Evolutionary conservation across 352 stramenopile species (phyloP).

Genomic region (Detonula confervacea): DNA sequence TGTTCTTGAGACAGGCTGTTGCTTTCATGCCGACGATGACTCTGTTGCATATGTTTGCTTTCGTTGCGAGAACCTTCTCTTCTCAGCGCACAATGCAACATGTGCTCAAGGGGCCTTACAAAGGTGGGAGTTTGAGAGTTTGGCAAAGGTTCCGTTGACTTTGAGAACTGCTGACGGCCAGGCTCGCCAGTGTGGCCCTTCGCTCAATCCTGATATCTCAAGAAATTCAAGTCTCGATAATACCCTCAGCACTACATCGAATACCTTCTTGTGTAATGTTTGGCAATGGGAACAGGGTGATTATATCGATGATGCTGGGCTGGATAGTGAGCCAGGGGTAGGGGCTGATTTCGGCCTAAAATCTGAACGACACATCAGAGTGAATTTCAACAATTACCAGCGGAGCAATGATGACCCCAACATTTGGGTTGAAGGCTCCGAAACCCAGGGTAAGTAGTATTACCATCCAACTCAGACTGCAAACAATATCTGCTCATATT

Average conservation of each 20-base stretch:
- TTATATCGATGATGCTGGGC: slow-evolving; percentile 86
- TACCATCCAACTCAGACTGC: no score
- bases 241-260: slow-evolving; percentile 55
- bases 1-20: slow-evolving; percentile 81
- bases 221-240: slow-evolving; percentile 3
- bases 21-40: slow-evolving; percentile 48
- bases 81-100: slow-evolving; percentile 38
- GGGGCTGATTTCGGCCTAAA: slow-evolving; percentile 76
- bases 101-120: slow-evolving; percentile 33
- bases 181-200: slow-evolving; percentile 64
- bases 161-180: slow-evolving; percentile 36
- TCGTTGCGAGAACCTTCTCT: slow-evolving; percentile 44
- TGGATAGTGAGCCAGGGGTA: slow-evolving; percentile 52
- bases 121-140: slow-evolving; percentile 39
- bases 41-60: slow-evolving; percentile 44
- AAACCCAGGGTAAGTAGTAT: slow-evolving; percentile 15
- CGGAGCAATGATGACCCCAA: slow-evolving; percentile 79
- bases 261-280: slow-evolving; percentile 89
- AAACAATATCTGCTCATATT: no score
- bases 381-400: slow-evolving; percentile 93
- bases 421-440: slow-evolving; percentile 83
- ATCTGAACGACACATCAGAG: slow-evolving; percentile 84
- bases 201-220: slow-evolving; percentile 63
- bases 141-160: slow-evolving; percentile 35
- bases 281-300: slow-evolving; percentile 92